phyloP scores from a whole-genome alignment of 1,284 basidiomycete genomes.

The Austroboletus olivaceoglutinosus region DNA sequence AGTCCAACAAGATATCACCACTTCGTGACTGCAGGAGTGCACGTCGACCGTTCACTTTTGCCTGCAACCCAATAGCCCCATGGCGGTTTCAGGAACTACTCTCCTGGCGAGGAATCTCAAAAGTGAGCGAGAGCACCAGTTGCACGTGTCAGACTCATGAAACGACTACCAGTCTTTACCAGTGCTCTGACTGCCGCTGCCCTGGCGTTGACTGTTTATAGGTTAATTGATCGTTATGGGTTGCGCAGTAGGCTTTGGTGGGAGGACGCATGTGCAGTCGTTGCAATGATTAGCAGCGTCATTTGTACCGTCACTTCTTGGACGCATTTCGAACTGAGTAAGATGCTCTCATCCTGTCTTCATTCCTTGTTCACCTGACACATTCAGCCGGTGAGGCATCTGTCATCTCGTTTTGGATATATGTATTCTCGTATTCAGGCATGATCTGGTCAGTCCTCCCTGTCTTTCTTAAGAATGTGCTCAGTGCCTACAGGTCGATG shows the following conservation, averaged over 20 bases:
- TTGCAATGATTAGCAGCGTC: constrained; percentile 11
- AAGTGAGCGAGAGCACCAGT: constrained; percentile 10
- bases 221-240: constrained; percentile 6
- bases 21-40: background rate
- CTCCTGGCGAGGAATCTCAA: constrained; percentile 9
- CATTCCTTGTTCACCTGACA: background rate
- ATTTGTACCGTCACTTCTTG: constrained; percentile 12
- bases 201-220: constrained; percentile 9
- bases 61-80: background rate
- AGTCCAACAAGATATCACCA: background rate
- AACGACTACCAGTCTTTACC: constrained; percentile 11
- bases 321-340: constrained; percentile 11
- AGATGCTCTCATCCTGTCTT: background rate
- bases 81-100: background rate
- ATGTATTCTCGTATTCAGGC: constrained; percentile 11
- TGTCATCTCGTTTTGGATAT: constrained; percentile 17
- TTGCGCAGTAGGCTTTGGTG: constrained; percentile 11
- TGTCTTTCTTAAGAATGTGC: background rate
- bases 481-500: constrained; percentile 13
- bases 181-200: constrained; percentile 10
- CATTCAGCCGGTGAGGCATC: constrained; percentile 7
- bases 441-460: constrained; percentile 18
- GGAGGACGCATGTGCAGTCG: constrained; percentile 18
- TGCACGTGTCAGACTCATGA: background rate
- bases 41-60: background rate